Evolutionary conservation across 2,329 filamentous ascomycete species (phyloP), one percentile per base, ranked within the genome.

Genomic region (Aureobasidium namibiae): DNA sequence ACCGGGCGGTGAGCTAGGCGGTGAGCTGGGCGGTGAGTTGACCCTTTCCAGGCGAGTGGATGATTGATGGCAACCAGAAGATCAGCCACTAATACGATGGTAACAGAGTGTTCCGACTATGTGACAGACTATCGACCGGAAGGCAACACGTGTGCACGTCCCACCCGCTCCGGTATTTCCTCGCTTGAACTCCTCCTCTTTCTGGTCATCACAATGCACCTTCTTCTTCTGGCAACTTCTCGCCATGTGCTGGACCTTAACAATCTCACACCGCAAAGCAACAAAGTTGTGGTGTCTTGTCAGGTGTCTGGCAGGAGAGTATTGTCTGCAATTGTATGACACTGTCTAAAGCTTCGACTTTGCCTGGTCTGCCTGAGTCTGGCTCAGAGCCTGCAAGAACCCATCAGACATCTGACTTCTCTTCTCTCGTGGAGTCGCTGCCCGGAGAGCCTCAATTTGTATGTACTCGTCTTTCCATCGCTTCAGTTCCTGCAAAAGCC

Each of bases 401-500:
- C 67, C 64, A 42, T 67, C 67, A 46, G 63, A 65, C 63, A 73
- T 62, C 54, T 62, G 63, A 7, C 60, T 59, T 59, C 65, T 69
- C 63, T 69, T 60, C 44, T 63, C 57, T 24, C 58, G 64, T 9
- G 65, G 65, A 4, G 38, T 46, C 33, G 46, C 29, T 26, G 24
- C n/a, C 16, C 57, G 57, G 10, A 59, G 26, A n/a, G 46, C 46
- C 31, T 52, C 57, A 29, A 59, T 46, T 36, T 58, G 63, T 23
- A 64, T 64, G 52, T 72, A 69, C 11, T 65, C 60, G 14, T 33
- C 33, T 62, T 52, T 63, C 66, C 72, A 79, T 59, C 74, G 64
- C 38, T 61, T 65, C 9, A 72, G 26, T 60, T 72, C 70, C 16
- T 63, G 61, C 26, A 52, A 63, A 11, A 72, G 26, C 76, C 77